These are phyloP conservation scores for Elongisporangium prolatum DNA, from an alignment of 352 stramenopile genomes.

Conservation along the genomic window DNA sequence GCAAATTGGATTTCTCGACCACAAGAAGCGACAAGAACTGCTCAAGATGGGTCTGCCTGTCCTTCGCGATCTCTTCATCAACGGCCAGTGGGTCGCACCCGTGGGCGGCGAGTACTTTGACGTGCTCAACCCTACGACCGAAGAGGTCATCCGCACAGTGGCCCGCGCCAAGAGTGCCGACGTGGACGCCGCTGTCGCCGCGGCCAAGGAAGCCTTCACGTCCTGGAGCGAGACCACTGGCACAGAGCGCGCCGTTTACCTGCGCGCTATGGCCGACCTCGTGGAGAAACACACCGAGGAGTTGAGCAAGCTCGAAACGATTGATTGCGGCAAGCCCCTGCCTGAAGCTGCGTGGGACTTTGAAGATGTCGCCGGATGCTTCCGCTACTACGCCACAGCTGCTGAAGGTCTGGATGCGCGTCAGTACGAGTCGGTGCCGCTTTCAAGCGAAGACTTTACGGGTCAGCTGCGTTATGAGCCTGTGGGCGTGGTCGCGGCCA, in stretches of 20 bases:
- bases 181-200: conserved; percentile 42
- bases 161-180: conserved; percentile 36
- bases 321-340: conserved; percentile 64
- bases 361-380: conserved; percentile 58
- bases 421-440: conserved; percentile 42
- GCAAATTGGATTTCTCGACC: background rate
- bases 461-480: conserved; percentile 56
- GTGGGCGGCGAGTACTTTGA: conserved; percentile 39
- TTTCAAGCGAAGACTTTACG: conserved; percentile 39
- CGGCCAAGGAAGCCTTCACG: conserved; percentile 36
- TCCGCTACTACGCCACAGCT: conserved; percentile 49
- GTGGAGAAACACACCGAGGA: conserved; percentile 29
- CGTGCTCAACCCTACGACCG: conserved; percentile 49
- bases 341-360: conserved; percentile 65
- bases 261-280: conserved; percentile 42
- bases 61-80: conserved; percentile 60
- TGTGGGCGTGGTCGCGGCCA: conserved; percentile 58
- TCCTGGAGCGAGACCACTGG: conserved; percentile 43
- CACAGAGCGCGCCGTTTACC: conserved; percentile 36
- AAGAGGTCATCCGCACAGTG: conserved; percentile 48
- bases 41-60: conserved; percentile 16
- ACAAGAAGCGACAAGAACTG: background rate
- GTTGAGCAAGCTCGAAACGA: conserved; percentile 53
- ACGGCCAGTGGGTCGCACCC: conserved; percentile 48
- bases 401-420: conserved; percentile 46